Percentiles rank a stretch among this genome's conserved stretches.
These are phyloP conservation scores for Tricladium varicosporioides DNA, from an alignment of 2,329 filamentous ascomycete species.

Conservation along the genomic window DNA sequence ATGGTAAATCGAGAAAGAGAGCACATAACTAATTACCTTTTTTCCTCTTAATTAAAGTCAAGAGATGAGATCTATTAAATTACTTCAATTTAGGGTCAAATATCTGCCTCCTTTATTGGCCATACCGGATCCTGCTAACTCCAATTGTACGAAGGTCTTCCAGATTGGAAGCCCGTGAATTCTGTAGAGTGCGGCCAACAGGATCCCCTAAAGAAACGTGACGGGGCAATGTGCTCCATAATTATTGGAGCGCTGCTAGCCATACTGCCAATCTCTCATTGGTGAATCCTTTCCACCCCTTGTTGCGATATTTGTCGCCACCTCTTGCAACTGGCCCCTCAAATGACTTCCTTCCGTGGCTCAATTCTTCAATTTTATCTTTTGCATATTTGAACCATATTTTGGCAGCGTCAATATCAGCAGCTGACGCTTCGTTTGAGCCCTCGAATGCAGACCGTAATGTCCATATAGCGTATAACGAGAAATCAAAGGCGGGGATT, in stretches of 20 bases:
- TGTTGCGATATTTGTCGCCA: conserved; percentile 20
- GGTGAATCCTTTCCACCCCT: conserved; percentile 31
- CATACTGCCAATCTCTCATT: conserved; percentile 29
- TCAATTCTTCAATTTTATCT: conserved; percentile 17
- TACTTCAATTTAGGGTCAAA: too few relatives aligned
- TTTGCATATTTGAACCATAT: conserved; percentile 27
- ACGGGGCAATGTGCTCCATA: not conserved
- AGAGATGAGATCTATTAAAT: too few relatives aligned
- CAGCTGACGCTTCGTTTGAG: conserved; percentile 3
- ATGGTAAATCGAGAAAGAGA: too few relatives aligned
- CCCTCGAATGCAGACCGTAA: conserved; percentile 32
- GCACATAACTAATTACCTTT: too few relatives aligned
- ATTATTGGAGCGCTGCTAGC: conserved; percentile 15
- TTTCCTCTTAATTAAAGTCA: too few relatives aligned
- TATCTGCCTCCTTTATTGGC: too few relatives aligned
- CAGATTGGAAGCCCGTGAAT: too few relatives aligned
- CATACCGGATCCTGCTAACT: too few relatives aligned
- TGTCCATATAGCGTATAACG: conserved; percentile 31
- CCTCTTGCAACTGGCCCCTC: conserved; percentile 18
- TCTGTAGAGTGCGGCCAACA: not conserved
- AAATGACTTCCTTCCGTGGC: conserved; percentile 9
- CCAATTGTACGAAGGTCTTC: too few relatives aligned
- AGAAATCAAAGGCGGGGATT: conserved; percentile 26
- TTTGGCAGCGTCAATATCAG: conserved; percentile 23
- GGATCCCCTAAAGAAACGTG: too few relatives aligned